Base-by-base conservation (phyloP, 2,329 filamentous ascomycete species). In the Rhytidhysteron rufulum region DNA sequence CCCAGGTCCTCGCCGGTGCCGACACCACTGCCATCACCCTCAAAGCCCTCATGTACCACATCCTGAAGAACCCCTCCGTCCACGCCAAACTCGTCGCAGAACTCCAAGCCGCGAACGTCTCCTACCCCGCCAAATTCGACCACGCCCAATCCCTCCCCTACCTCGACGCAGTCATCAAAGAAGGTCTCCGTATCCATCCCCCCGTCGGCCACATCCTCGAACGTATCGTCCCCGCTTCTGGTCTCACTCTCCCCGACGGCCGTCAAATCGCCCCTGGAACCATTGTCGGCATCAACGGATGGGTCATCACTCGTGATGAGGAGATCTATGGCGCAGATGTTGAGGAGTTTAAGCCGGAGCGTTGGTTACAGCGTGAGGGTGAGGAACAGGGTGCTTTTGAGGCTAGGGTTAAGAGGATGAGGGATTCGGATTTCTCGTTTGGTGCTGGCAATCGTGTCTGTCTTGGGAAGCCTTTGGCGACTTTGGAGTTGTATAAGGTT, bases 91-190 rank as follows among this genome's bases (percentile, higher is more conserved):
- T 63, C 5, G 42, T 53, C 1, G n/a, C 43, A 8, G 56, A 63
- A 36, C 53, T 63, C 13, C 48, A 39, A 17, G 29, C 35, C 17
- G 50, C 54, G 21, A 31, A 41, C n/a, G 39, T 50, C 10, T n/a
- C 44, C n/a, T 48, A 41, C 40, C 51, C 49, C 6, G 34, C 52
- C 4, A 36, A 45, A n/a, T 59, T 56, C 37, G 29, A 40, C 9
- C 11, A 43, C 4, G 50, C 55, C 9, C 42, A 49, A 19, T 37
- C 56, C 8, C 54, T 73, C 2, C 66, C 69, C 0, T 74, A 72
- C 47, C 55, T 73, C 5, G 65, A 70, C 41, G 70, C 70, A 4
- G 70, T 67, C 43, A 67, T 73, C 50, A 71, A 70, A 47, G 71
- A 74, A 50, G 68, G 63, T 2, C 52, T 73, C 2, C 62, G 71